Evolutionary conservation across 2,329 filamentous ascomycete species (phyloP), one percentile per base, ranked within the genome.

Genomic region (Thermochaetoides dissita): DNA sequence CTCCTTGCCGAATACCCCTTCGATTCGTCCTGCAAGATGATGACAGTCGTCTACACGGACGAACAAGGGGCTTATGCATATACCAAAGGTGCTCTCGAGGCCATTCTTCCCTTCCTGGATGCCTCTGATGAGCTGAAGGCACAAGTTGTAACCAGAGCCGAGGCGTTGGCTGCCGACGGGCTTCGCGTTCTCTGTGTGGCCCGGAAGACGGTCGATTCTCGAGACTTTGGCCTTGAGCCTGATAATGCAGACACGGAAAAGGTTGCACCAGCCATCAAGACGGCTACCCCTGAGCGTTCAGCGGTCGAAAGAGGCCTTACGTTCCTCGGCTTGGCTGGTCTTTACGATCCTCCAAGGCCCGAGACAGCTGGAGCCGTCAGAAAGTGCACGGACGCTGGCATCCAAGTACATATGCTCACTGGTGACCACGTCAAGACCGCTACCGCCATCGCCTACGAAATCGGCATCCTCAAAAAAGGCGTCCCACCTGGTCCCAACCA

Each of bases 21-120:
- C 53, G 80, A 85, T 56, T 84, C 79, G 0, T 74, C 74, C 33
- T 73, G 80, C 59, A 85, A 85, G 63, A 72, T 79, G 45, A 85
- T 85, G 81, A 80, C 77, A 33, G 79, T 84, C 38, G 70, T 84
- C 29, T 83, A 80, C 59, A 53, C 56, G 8, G 50, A 55, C 36
- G 57, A 58, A 7, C 57, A 52, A 36, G 60, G 61, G 24, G 54
- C 57, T 8, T 59, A 63, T 9, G 66, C 74, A 11, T 76, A 72
- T 48, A 69, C 70, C 53, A 78, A 77, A 53, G 74, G 74, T 34
- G 74, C 74, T 1, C 63, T 73, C 11, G 74, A 78, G 54, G 64
- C 69, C n/a, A 60, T 77, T 36, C 53, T 77, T 28, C 70, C 72
- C 2, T 63, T 71, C 8, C 59, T 75, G 28, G 57, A 67, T 9